Conservation (phyloP, 441 rosid species). For the Kokia cookei region DNA sequence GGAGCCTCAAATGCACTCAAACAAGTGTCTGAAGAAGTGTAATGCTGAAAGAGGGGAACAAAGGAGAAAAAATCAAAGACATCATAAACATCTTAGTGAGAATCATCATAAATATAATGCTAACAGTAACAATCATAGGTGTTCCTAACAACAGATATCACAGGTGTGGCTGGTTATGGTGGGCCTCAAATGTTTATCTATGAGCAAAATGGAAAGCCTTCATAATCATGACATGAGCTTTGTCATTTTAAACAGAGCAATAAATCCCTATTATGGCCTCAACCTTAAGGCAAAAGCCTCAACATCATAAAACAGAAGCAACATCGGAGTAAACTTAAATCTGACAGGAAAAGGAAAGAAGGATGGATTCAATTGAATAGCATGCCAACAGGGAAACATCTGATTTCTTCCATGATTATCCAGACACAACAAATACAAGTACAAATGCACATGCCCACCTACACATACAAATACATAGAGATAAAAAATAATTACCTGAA, state of each 20-base stretch:
- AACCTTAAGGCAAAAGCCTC: neutral
- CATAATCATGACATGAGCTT: neutral
- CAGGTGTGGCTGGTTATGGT: neutral
- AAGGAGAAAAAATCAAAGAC: conserved; percentile 10
- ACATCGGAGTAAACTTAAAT: neutral
- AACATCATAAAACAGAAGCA: neutral
- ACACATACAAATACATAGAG: neutral
- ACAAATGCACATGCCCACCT: neutral
- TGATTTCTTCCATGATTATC: neutral
- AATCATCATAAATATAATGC: neutral
- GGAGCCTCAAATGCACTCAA: conserved; percentile 75
- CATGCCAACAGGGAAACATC: neutral
- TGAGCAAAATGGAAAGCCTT: neutral
- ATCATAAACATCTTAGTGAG: neutral
- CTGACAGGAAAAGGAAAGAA: neutral
- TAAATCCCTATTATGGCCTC: neutral
- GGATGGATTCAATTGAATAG: neutral
- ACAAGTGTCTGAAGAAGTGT: conserved; percentile 58
- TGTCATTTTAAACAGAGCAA: neutral
- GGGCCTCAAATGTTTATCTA: neutral
- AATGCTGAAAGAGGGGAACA: conserved; percentile 48
- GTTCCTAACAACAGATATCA: neutral
- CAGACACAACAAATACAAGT: neutral
- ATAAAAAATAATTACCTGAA: conserved; percentile 40
- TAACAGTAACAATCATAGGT: conserved; percentile 3